Conservation (phyloP, 106 monocot species). For the Iris macrosiphon region DNA sequence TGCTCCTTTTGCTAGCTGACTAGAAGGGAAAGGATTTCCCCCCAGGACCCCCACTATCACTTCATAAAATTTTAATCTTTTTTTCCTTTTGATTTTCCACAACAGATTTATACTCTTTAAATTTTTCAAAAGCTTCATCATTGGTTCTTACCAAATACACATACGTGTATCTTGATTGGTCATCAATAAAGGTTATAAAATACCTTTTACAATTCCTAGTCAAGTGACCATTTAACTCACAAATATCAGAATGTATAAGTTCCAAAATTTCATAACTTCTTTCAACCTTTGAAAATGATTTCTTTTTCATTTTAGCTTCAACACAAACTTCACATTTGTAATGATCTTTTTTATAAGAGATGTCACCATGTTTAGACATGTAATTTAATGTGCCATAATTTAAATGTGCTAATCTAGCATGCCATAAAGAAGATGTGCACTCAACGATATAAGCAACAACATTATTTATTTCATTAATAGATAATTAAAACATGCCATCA, state of each 20-base stretch:
- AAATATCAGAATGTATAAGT: slow-evolving; percentile 13
- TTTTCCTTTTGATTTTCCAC: slow-evolving; percentile 13
- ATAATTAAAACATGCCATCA: slow-evolving; percentile 7
- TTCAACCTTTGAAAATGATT: slow-evolving; percentile 2
- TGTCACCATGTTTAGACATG: slow-evolving; percentile 1
- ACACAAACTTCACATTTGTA: slow-evolving; percentile 12
- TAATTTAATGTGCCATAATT: no score
- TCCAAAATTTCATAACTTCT: neutral
- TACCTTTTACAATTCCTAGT: neutral
- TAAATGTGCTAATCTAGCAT: slow-evolving; percentile 10
- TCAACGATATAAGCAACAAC: slow-evolving; percentile 2
- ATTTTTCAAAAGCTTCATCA: slow-evolving; percentile 10
- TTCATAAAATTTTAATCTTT: slow-evolving; percentile 9
- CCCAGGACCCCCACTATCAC: slow-evolving; percentile 15
- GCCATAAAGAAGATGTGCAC: neutral
- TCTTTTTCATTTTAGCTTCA: neutral
- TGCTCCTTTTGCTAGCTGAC: no score
- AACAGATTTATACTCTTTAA: slow-evolving; percentile 5
- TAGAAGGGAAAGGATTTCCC: no score
- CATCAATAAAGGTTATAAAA: slow-evolving; percentile 9
- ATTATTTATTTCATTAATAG: slow-evolving; percentile 6
- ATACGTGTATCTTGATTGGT: neutral
- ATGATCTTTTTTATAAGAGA: neutral
- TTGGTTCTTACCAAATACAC: slow-evolving; percentile 1
- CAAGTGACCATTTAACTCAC: slow-evolving; percentile 20